A percentile compares a stretch with the other conserved stretches of the same genome.
These are phyloP conservation scores for Kentomonas sorsogonicus DNA, from an alignment of 208 protist species.

Conservation along the genomic window DNA sequence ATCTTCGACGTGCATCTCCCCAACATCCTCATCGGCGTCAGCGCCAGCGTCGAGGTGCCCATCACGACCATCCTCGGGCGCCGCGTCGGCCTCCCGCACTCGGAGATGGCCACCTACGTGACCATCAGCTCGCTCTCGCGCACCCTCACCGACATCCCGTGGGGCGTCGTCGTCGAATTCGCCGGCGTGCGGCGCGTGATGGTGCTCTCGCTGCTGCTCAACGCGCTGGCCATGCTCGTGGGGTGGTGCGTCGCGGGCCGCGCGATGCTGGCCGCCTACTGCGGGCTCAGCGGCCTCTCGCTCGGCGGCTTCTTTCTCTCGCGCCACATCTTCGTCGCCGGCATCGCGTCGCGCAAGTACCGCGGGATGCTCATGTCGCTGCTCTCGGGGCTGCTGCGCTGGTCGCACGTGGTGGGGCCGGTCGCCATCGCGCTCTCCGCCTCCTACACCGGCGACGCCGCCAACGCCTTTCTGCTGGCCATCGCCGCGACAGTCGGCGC, in stretches of 20 bases:
- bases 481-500: conserved; percentile 22
- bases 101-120: conserved; percentile 56
- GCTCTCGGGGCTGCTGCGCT: conserved; percentile 68
- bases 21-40: conserved; percentile 73
- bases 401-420: conserved; percentile 70
- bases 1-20: conserved; percentile 72
- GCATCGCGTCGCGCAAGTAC: conserved; percentile 55
- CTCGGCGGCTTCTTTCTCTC: conserved; percentile 74
- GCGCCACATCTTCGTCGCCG: conserved; percentile 74
- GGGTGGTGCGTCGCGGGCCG: conserved; percentile 22
- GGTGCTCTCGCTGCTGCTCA: conserved; percentile 38
- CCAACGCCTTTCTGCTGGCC: conserved; percentile 57
- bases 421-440: conserved; percentile 44
- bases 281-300: conserved; percentile 57
- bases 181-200: conserved; percentile 61
- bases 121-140: conserved; percentile 42
- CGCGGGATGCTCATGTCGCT: conserved; percentile 75
- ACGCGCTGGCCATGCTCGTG: conserved; percentile 27
- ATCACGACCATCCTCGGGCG: conserved; percentile 70
- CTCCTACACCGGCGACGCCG: conserved; percentile 25
- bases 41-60: conserved; percentile 62
- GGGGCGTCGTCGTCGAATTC: conserved; percentile 58
- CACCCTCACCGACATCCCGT: conserved; percentile 59
- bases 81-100: conserved; percentile 33
- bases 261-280: conserved; percentile 33